phyloP scores from a whole-genome alignment of 2,329 filamentous ascomycete species.

The Colletotrichum orbiculare region DNA sequence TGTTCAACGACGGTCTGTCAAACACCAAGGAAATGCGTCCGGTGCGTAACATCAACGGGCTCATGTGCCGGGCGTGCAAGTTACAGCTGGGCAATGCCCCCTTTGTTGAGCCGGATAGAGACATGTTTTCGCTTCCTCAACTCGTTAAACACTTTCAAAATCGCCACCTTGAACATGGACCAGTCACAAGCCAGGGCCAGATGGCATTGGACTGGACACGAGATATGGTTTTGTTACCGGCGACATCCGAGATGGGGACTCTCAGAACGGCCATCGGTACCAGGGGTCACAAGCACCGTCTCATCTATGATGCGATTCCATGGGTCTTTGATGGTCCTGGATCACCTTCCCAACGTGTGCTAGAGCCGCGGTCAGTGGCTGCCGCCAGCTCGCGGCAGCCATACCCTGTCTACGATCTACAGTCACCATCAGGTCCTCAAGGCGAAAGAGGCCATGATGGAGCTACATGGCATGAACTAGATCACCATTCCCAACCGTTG shows the following conservation, averaged over 20 bases:
- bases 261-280: slow-evolving; percentile 44
- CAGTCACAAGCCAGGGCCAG: slow-evolving; percentile 34
- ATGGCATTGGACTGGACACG: slow-evolving; percentile 55
- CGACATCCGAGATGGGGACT: slow-evolving; percentile 44
- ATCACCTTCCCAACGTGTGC: no score
- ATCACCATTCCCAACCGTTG: no score
- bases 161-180: slow-evolving; percentile 49
- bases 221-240: slow-evolving; percentile 59
- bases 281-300: slow-evolving; percentile 46
- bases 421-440: no score
- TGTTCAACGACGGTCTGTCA: slow-evolving; percentile 70
- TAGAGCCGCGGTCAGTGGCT: no score
- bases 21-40: slow-evolving; percentile 67
- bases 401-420: no score
- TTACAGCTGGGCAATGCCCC: slow-evolving; percentile 43
- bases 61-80: slow-evolving; percentile 66
- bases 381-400: no score
- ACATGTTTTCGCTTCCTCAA: slow-evolving; percentile 65
- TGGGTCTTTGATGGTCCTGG: slow-evolving; percentile 41
- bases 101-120: slow-evolving; percentile 46
- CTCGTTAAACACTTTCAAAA: slow-evolving; percentile 69
- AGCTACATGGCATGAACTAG: no score
- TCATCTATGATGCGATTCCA: slow-evolving; percentile 54
- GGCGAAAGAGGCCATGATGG: no score
- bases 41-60: slow-evolving; percentile 63